Base-by-base conservation (phyloP, 345 rosid species). In the Kandelia obovata region DNA sequence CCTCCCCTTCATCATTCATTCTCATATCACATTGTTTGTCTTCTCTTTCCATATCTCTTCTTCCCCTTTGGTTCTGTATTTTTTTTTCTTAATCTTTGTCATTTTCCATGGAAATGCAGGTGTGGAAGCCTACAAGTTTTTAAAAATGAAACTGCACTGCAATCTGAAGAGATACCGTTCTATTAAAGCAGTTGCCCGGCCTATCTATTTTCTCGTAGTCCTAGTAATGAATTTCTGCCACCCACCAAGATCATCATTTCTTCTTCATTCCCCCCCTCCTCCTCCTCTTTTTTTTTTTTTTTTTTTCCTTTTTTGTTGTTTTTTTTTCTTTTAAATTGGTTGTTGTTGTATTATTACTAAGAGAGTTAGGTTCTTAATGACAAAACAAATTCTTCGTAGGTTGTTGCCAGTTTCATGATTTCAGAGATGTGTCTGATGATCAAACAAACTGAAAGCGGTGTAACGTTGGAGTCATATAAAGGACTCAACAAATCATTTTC, bases 101-200 rank as follows among this genome's bases (percentile, higher is more conserved):
- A 39, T 39, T 39, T 39, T 39, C 47, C 15, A 9, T 10, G 47
- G 47, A 39, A 39, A 39, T 39, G 47, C 47, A 39, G 16, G 47
- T 39, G 47, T 11, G 47, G 47, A 39, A 9, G 11, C 15, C 16
- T 11, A 10, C 19, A 15, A 0, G 49, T 43, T 11, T 9, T 61
- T 61, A 61, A 53, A 17, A 60, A 71, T 75, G 75, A 75, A 71
- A 67, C 39, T 75, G 65, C 72, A 53, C 68, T 71, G 68, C 66
- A 68, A 68, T 20, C 32, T 35, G 8, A 61, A 56, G 53, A 75
- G 59, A 58, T 67, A 58, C 23, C 70, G 69, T 16, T 57, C 61
- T 28, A 34, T 73, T 17, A 68, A 64, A 51, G 72, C 72, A 7
- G 23, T 71, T 62, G 39, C 61, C 7, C 53, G 71, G 68, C 73